A percentile compares a stretch with the other conserved stretches of the same genome.
Evolutionary conservation across 2,329 filamentous ascomycete species (phyloP).

Genomic region (Penicillium sp.): DNA sequence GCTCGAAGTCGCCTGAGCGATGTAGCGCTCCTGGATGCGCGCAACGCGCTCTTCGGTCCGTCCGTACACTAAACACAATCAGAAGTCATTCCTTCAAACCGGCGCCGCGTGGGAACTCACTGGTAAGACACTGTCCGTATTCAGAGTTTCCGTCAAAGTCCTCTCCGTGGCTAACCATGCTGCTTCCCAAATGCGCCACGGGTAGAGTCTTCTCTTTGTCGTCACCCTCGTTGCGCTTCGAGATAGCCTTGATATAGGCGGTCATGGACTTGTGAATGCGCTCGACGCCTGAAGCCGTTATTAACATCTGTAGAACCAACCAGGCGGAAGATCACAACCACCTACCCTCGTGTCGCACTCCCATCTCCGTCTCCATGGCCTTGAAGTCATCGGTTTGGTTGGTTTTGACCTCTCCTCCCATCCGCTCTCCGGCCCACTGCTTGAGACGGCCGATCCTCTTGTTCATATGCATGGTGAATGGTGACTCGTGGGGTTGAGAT

Average conservation of each 20-base stretch:
- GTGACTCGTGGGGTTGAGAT: constrained; percentile 1
- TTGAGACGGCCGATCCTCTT: constrained; percentile 95
- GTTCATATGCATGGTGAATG: constrained; percentile 59
- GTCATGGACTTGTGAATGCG: constrained; percentile 83
- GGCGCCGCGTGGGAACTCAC: constrained; percentile 46
- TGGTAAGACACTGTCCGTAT: constrained; percentile 80
- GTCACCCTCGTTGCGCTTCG: constrained; percentile 77
- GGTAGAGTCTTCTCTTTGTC: constrained; percentile 86
- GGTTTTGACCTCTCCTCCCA: constrained; percentile 88
- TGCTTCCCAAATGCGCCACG: constrained; percentile 73
- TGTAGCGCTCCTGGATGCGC: constrained; percentile 79
- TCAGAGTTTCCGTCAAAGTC: constrained; percentile 90
- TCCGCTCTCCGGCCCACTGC: constrained; percentile 97
- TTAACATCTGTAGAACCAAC: not conserved
- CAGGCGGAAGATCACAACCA: not conserved
- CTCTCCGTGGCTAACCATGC: constrained; percentile 85
- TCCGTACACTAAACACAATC: constrained; percentile 60
- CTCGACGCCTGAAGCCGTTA: constrained; percentile 68
- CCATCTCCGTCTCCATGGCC: constrained; percentile 85
- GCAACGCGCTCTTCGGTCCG: constrained; percentile 85
- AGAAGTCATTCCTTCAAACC: not conserved
- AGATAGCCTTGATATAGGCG: constrained; percentile 81
- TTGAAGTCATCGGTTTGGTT: constrained; percentile 88
- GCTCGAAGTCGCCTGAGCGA: constrained; percentile 70
- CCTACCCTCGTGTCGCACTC: constrained; percentile 78